Percentiles rank a stretch among this genome's conserved stretches.
Conservation (phyloP, 331 rosid species). For the Phaseolus coccineus region DNA sequence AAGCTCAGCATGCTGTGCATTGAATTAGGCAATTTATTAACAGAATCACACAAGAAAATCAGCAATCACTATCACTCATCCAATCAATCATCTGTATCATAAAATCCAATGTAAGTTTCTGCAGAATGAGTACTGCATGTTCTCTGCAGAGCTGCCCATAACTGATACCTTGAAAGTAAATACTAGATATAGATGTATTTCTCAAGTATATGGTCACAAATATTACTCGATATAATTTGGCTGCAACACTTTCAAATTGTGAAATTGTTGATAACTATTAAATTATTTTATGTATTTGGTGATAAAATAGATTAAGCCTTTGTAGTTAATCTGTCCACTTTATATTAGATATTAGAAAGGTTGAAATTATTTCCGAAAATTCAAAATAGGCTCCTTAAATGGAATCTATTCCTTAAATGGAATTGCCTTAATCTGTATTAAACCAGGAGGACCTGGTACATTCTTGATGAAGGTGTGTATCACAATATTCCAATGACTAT, state of each 20-base stretch:
- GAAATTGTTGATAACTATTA: too few species aligned
- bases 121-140: conserved; percentile 3
- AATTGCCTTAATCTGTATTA: too few species aligned
- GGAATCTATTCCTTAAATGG: neutral
- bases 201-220: too few species aligned
- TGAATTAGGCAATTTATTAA: conserved; percentile 2
- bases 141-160: neutral
- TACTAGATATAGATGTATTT: too few species aligned
- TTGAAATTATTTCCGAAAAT: neutral
- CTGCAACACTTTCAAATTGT: too few species aligned
- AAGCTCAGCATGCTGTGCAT: conserved; percentile 4
- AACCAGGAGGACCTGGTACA: too few species aligned
- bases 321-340: neutral
- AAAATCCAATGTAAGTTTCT: neutral
- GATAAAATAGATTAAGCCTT: neutral
- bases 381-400: neutral
- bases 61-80: neutral
- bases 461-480: too few species aligned
- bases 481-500: too few species aligned
- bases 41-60: too few species aligned
- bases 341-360: neutral
- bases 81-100: neutral
- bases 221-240: too few species aligned
- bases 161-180: neutral
- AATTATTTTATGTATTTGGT: neutral